Base-by-base conservation (phyloP, 208 protist genomes). In the Tritrichomonas foetus region DNA sequence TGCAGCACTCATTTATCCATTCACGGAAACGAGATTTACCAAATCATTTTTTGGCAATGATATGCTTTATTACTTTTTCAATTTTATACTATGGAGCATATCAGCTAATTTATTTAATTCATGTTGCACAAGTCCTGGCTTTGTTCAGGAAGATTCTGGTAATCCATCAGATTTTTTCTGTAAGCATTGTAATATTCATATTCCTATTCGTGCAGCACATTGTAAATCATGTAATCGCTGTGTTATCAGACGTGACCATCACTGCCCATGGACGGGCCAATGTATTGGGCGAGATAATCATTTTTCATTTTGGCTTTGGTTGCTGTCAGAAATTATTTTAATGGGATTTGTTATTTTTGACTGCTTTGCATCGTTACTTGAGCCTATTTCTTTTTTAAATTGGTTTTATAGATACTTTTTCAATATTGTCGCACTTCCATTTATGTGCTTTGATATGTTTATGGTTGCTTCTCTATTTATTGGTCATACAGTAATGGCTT, bases 251-350 rank as follows among this genome's bases (percentile, higher is more conserved):
- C 33, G 74, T n/a, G 74, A 82, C 20, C 74, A 82, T 82, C 74
- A 82, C 25, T 82, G 74, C 50, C 74, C 74, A 49, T 82, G 74
- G 74, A 82, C 74, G 1, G 39, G 74, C 11, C 74, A 82, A 47
- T 82, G 74, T 50, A 82, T 82, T 82, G 74, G 74, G 33, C 74
- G 74, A 20, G 74, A 82, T 53, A 82, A 82, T 50, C n/a, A 82
- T 50, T 11, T 82, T n/a, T 3, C 22, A 47, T 82, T 82, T 36
- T 53, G 30, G 1, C 22, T n/a, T 22, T 82, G n/a, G n/a, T 47
- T 36, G 20, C 11, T 50, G 27, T 33, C 20, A 33, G 74, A 82
- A 53, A 30, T 41, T n/a, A 30, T 75, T 13, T 30, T 82, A 47
- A n/a, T 49, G 5, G 16, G 14, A 30, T 50, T 82, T 53, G 33